phyloP scores from a whole-genome alignment of 2,329 filamentous ascomycete genomes.

The Triangularia verruculosa region DNA sequence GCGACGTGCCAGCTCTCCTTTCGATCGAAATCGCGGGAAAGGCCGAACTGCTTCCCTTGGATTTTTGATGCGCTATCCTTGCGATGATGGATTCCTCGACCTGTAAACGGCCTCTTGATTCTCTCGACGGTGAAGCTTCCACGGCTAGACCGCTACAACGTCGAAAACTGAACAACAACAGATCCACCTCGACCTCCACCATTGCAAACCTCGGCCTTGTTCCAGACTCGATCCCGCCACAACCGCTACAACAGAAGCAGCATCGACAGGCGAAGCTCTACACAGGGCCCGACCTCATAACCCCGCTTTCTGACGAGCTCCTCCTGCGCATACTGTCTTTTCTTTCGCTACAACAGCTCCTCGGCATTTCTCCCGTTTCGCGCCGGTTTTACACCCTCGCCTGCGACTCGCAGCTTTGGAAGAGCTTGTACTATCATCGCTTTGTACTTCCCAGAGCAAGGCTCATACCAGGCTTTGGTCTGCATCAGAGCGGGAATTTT shows the following conservation, averaged over 20 bases:
- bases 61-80: neutral
- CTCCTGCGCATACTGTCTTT: conserved; percentile 79
- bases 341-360: conserved; percentile 66
- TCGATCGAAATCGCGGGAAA: neutral
- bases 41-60: neutral
- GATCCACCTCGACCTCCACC: neutral
- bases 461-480: conserved; percentile 66
- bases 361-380: conserved; percentile 64
- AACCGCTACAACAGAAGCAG: neutral
- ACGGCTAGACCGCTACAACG: neutral
- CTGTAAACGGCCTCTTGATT: neutral
- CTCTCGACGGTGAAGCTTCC: neutral
- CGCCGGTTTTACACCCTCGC: conserved; percentile 70
- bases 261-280: neutral
- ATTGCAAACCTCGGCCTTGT: neutral
- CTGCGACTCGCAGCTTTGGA: conserved; percentile 86
- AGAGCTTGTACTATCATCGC: conserved; percentile 77
- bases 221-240: neutral
- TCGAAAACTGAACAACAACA: neutral
- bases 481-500: conserved; percentile 30
- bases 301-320: conserved; percentile 79
- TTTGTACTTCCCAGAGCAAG: conserved; percentile 81
- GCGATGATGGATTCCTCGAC: neutral
- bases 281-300: conserved; percentile 56
- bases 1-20: neutral